These are phyloP conservation scores for Neoconidiobolus thromboides DNA, from an alignment of 371 early-diverging fungal species.

Conservation along the genomic window DNA sequence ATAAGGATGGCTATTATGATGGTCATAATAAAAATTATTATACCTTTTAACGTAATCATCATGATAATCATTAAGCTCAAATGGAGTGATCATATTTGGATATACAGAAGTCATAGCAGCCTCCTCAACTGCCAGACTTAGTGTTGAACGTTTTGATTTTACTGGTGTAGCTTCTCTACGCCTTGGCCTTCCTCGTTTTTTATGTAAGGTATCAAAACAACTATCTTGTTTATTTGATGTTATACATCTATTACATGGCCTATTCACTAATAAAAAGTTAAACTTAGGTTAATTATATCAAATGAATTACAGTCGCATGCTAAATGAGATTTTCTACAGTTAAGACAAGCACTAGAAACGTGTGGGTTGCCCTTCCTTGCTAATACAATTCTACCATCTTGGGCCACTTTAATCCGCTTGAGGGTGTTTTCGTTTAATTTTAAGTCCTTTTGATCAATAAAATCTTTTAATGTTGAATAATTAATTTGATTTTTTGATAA, in stretches of 20 bases:
- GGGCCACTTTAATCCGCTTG: no score
- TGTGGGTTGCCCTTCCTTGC: slow-evolving; percentile 12
- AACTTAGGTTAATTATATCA: background rate
- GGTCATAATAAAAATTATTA: no score
- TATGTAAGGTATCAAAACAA: slow-evolving; percentile 62
- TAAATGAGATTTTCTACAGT: slow-evolving; percentile 45
- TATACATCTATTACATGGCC: slow-evolving; percentile 61
- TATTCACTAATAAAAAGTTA: slow-evolving; percentile 21
- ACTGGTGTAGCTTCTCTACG: background rate
- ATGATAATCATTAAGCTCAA: no score
- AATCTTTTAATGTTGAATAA: no score
- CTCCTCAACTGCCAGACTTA: background rate
- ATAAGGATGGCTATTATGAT: no score
- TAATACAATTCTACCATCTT: background rate
- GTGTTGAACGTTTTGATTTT: background rate
- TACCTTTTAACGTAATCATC: no score
- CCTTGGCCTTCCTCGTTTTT: slow-evolving; percentile 61
- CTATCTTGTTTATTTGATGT: slow-evolving; percentile 43
- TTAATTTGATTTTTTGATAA: no score
- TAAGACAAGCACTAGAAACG: slow-evolving; percentile 31
- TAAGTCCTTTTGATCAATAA: no score
- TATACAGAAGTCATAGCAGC: background rate
- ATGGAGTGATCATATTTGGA: background rate
- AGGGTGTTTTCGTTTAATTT: no score
- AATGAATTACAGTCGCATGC: slow-evolving; percentile 30